Evolutionary conservation across 371 early-diverging fungal genomes (phyloP).

Genomic region (Mortierella sp.): DNA sequence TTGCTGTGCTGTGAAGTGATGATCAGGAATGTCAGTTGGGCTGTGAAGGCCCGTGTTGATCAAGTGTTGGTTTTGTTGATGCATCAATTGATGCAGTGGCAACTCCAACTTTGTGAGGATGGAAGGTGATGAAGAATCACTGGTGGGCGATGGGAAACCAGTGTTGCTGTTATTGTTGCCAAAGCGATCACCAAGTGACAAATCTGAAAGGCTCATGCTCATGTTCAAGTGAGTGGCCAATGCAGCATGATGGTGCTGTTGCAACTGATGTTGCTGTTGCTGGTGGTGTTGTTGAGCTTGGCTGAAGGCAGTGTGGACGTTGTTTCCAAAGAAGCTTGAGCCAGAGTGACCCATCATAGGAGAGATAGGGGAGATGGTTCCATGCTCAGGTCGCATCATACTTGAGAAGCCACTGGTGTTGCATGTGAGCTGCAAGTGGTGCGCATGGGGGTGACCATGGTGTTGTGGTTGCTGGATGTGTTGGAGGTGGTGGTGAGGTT

Average conservation of each 20-base stretch:
- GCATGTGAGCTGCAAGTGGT: conserved; percentile 37
- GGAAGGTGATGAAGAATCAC: conserved; percentile 11
- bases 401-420: conserved; percentile 28
- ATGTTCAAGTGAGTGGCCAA: conserved; percentile 39
- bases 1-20: conserved; percentile 18
- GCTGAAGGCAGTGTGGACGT: conserved; percentile 18
- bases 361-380: conserved; percentile 47
- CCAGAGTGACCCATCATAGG: conserved; percentile 42
- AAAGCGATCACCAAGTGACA: conserved; percentile 19
- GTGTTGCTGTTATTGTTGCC: background rate
- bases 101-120: conserved; percentile 38
- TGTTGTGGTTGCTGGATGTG: conserved; percentile 18
- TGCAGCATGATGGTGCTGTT: conserved; percentile 41
- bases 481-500: conserved; percentile 12
- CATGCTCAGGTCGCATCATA: conserved; percentile 29
- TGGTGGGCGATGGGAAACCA: conserved; percentile 11
- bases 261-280: conserved; percentile 36
- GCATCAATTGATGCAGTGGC: conserved; percentile 38
- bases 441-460: conserved; percentile 22
- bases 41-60: conserved; percentile 29
- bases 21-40: conserved; percentile 36
- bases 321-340: conserved; percentile 41
- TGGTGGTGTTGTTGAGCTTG: conserved; percentile 19
- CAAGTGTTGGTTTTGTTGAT: conserved; percentile 22
- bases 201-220: conserved; percentile 40